Conservation (phyloP, 148 eudicot species). For the Vaccinium darrowii region DNA sequence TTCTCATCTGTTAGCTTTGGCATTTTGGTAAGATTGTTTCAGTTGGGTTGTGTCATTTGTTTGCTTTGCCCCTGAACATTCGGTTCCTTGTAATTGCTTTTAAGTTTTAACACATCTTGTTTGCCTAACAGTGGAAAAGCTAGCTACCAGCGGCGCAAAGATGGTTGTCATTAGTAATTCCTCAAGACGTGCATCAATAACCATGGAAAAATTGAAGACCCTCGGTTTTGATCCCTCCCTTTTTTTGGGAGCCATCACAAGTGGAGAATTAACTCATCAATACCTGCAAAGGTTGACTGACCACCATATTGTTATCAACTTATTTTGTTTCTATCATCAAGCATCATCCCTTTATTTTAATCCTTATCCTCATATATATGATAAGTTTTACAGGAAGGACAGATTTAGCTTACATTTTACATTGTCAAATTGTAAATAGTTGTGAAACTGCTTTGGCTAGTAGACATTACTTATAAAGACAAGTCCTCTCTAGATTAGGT, state of each 20-base stretch:
- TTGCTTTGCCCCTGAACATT: not conserved
- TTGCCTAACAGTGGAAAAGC: slow-evolving; percentile 63
- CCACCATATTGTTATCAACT: not conserved
- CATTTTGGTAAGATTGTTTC: slow-evolving; percentile 35
- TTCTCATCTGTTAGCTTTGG: slow-evolving; percentile 31
- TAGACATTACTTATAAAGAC: not conserved
- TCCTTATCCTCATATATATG: not conserved
- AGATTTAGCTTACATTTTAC: not conserved
- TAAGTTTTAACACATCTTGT: not conserved
- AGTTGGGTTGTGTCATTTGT: not conserved
- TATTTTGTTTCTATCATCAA: not conserved
- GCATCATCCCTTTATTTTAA: not conserved
- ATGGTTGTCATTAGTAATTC: slow-evolving; percentile 94
- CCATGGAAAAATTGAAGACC: slow-evolving; percentile 70
- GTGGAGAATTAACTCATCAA: slow-evolving; percentile 89
- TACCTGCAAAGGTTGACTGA: slow-evolving; percentile 60
- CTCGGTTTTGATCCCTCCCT: slow-evolving; percentile 92
- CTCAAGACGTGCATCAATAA: slow-evolving; percentile 82
- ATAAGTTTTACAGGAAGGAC: not conserved
- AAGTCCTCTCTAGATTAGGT: not conserved
- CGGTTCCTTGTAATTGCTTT: not conserved
- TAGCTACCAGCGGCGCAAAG: slow-evolving; percentile 78
- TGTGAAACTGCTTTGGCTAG: not conserved
- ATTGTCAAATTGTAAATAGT: not conserved
- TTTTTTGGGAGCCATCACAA: slow-evolving; percentile 78